Evolutionary conservation across 1,139 yeast genomes (phyloP).

Genomic region (Chernovozyma aurita): DNA sequence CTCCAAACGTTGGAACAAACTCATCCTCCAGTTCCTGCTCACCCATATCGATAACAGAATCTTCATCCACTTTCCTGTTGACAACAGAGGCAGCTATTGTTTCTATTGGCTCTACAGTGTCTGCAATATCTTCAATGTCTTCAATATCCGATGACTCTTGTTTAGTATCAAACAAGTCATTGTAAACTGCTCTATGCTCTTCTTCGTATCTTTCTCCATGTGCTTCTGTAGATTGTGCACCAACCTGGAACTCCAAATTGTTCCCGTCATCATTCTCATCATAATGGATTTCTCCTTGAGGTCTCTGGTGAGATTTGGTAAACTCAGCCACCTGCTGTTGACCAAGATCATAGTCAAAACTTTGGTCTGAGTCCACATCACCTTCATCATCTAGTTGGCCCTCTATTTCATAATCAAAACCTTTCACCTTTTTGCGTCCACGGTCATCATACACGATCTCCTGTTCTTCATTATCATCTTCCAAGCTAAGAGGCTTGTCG

Average conservation of each 20-base stretch:
- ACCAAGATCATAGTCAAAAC: constrained; percentile 19
- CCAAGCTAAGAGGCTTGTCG: constrained; percentile 47
- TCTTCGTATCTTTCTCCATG: constrained; percentile 21
- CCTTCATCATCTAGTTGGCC: too few relatives aligned
- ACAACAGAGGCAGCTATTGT: too few relatives aligned
- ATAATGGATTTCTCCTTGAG: constrained; percentile 31
- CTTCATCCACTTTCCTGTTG: too few relatives aligned
- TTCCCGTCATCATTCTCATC: constrained; percentile 44
- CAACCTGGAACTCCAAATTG: constrained; percentile 25
- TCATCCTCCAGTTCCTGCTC: too few relatives aligned
- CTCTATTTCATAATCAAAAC: constrained; percentile 8
- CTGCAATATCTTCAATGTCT: not conserved
- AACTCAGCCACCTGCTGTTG: constrained; percentile 19
- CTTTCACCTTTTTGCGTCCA: too few relatives aligned
- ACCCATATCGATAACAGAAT: constrained; percentile 25
- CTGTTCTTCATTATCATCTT: constrained; percentile 13
- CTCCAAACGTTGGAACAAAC: constrained; percentile 50
- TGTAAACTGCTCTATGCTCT: constrained; percentile 19
- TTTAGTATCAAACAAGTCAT: not conserved
- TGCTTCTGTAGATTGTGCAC: constrained; percentile 19
- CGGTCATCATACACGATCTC: too few relatives aligned
- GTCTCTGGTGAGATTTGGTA: constrained; percentile 17
- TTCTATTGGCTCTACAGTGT: not conserved
- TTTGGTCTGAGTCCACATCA: too few relatives aligned
- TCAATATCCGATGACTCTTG: not conserved